Base-by-base conservation (phyloP, 2,329 filamentous ascomycete genomes). In the Thelonectria rubi region DNA sequence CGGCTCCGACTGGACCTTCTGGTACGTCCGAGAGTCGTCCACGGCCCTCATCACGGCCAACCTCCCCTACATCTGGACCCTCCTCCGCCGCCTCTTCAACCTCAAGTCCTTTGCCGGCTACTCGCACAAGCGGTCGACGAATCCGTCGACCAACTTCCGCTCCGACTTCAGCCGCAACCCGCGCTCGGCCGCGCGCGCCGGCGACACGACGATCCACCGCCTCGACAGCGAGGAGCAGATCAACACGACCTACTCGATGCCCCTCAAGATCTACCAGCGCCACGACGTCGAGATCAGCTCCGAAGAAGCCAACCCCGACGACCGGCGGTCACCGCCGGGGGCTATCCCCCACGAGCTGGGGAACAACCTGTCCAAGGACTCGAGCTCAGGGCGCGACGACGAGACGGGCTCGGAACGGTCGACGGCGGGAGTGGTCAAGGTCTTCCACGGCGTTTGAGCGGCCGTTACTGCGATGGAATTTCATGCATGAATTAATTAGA, bases 11-110 rank as follows among this genome's bases (percentile, higher is more conserved):
- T 80, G 78, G 78, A 77, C 76, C 0, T 77, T 75, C 58, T 80
- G 79, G 79, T 80, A 80, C 64, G 74, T 80, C 59, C 77, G 79
- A 49, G 79, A 80, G 60, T 78, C 78, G 1, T 79, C 78, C 15
- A 80, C 78, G 11, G 78, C 79, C 8, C 67, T 80, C 45, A 77
- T 80, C 65, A 75, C 77, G n/a, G 72, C 77, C 51, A 80, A 80
- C 59, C 74, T 80, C 5, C 78, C 78, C 12, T 73, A 78, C 60
- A 76, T 75, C 34, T 80, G 78, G 78, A 77, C 78, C 1, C 68
- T 79, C 5, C 63, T 79, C 15, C 78, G 76, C 21, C 72, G 74
- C 12, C 60, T 75, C 34, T 76, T 80, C 67, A 73, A 73, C 62
- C 67, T 78, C 30, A 69, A 67, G 30, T 75, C 78, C 3, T 76